Evolutionary conservation across 169 alveolate genomes (phyloP).

Genomic region (Ichthyophthirius multifiliis): DNA sequence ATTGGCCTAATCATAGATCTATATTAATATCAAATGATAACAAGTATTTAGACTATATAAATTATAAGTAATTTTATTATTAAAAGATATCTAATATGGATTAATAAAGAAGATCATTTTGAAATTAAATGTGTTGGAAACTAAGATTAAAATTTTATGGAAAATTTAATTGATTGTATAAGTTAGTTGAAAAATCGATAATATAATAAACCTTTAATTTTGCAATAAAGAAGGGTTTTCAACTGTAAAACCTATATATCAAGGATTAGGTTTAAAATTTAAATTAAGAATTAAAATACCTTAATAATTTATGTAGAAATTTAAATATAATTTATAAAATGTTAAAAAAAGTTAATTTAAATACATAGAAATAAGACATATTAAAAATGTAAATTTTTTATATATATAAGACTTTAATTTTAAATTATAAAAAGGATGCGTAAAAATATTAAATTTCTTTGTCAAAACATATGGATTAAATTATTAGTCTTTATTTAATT

Average conservation of each 20-base stretch:
- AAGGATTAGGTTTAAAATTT: conserved; percentile 3
- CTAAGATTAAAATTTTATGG: background rate
- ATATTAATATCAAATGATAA: background rate
- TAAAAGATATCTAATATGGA: background rate
- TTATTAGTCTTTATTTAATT: background rate
- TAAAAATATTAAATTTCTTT: background rate
- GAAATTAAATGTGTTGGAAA: background rate
- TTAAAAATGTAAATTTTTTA: background rate
- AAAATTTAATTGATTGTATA: background rate
- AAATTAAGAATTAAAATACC: background rate
- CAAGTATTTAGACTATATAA: background rate
- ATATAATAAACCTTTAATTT: background rate
- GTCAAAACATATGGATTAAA: background rate
- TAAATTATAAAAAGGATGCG: background rate
- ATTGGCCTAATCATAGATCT: background rate
- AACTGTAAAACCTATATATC: background rate
- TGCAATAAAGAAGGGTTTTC: background rate
- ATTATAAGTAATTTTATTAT: background rate
- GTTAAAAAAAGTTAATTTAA: background rate
- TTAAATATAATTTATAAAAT: background rate
- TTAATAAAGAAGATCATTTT: conserved; percentile 6
- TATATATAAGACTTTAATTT: background rate
- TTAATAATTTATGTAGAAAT: background rate
- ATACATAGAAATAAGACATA: background rate
- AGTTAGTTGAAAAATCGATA: background rate